Evolutionary conservation across 139 green algal species (phyloP).

Genomic region (Closterium sp.): DNA sequence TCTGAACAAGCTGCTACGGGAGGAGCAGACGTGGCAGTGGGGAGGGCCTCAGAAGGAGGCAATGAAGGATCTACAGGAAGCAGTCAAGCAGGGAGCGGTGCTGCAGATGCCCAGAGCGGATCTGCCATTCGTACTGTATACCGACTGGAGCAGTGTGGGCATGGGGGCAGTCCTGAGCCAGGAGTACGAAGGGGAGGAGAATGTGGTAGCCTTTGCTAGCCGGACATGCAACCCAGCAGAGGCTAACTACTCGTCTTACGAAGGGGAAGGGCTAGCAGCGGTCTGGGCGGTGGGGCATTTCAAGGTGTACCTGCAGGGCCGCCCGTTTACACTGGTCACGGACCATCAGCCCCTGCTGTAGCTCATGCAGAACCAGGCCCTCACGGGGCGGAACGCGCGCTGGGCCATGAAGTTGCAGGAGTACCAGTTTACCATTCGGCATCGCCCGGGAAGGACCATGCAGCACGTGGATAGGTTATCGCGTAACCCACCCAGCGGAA

Average conservation of each 20-base stretch:
- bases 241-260: too few species aligned
- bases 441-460: too few species aligned
- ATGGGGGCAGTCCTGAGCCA: neutral
- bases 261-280: too few species aligned
- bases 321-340: neutral
- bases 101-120: neutral
- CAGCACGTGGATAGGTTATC: neutral
- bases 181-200: too few species aligned
- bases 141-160: neutral
- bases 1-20: neutral
- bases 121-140: neutral
- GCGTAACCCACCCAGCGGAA: conserved; percentile 7
- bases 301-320: neutral
- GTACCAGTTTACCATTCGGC: too few species aligned
- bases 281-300: neutral
- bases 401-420: too few species aligned
- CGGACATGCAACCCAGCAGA: neutral
- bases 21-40: neutral
- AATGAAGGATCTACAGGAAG: neutral
- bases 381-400: too few species aligned
- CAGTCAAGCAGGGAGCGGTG: neutral
- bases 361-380: neutral
- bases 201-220: neutral
- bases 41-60: neutral
- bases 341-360: conserved; percentile 5